These are phyloP conservation scores for Dalbergia cultrata DNA, from an alignment of 306 rosid genomes.

Conservation along the genomic window DNA sequence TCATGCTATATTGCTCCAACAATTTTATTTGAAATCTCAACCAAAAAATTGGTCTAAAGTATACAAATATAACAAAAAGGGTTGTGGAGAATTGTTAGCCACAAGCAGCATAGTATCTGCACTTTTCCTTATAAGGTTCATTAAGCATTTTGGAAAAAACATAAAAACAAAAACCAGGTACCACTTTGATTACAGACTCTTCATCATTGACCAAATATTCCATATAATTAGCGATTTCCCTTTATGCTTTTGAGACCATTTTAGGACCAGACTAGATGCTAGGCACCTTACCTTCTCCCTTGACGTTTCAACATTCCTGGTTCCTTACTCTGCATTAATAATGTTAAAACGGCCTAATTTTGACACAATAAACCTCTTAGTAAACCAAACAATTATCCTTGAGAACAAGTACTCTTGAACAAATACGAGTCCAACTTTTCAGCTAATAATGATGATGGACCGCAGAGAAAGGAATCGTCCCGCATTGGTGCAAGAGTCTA, in stretches of 20 bases:
- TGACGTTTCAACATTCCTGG: slow-evolving; percentile 51
- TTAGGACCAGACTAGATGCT: slow-evolving; percentile 53
- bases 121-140: neutral
- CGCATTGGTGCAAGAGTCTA: slow-evolving; percentile 48
- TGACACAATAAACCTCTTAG: neutral
- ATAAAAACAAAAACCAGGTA: neutral
- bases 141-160: neutral
- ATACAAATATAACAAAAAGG: neutral
- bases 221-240: slow-evolving; percentile 30
- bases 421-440: slow-evolving; percentile 14
- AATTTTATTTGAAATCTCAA: slow-evolving; percentile 9
- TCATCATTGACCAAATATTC: slow-evolving; percentile 42
- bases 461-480: slow-evolving; percentile 50
- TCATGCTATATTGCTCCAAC: slow-evolving; percentile 2
- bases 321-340: slow-evolving; percentile 35
- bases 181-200: slow-evolving; percentile 20
- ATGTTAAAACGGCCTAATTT: slow-evolving; percentile 20
- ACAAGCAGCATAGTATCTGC: slow-evolving; percentile 20
- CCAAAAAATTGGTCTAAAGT: neutral
- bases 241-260: slow-evolving; percentile 49
- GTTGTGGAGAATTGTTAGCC: neutral
- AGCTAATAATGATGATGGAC: slow-evolving; percentile 53
- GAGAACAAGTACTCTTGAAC: slow-evolving; percentile 14
- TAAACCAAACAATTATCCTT: neutral
- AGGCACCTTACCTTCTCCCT: slow-evolving; percentile 33